Conservation (phyloP, 2,329 filamentous ascomycete species). For the Exophiala sp. region DNA sequence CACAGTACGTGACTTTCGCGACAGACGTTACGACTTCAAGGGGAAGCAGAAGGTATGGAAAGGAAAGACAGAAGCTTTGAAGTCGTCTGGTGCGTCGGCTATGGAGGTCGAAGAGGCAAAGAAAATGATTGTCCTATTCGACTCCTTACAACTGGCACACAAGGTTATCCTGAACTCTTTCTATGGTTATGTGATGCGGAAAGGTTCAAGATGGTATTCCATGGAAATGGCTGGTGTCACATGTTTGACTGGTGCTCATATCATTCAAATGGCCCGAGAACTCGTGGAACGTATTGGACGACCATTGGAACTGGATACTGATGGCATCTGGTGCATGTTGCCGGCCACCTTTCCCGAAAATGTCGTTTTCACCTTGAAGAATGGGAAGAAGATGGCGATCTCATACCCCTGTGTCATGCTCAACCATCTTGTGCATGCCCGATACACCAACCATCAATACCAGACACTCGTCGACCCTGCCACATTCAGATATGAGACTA, state of each 20-base stretch:
- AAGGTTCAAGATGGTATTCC: constrained; percentile 97
- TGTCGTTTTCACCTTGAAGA: constrained; percentile 88
- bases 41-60: constrained; percentile 99
- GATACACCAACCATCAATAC: constrained; percentile 97
- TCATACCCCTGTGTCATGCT: constrained; percentile 99
- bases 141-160: constrained; percentile 93
- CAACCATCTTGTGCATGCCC: constrained; percentile 91
- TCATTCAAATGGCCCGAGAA: constrained; percentile 93
- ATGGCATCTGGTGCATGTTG: constrained; percentile 99
- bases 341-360: constrained; percentile 96
- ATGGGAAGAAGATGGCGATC: constrained; percentile 92
- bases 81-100: constrained; percentile 71
- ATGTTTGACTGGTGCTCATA: constrained; percentile 90
- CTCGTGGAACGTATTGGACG: constrained; percentile 90
- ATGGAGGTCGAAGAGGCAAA: constrained; percentile 87
- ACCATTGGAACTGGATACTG: constrained; percentile 90
- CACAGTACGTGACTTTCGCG: constrained; percentile 92
- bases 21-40: constrained; percentile 97
- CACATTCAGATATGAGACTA: constrained; percentile 87
- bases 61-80: constrained; percentile 84
- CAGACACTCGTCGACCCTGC: constrained; percentile 78
- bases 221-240: constrained; percentile 99
- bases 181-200: constrained; percentile 99
- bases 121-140: constrained; percentile 97
- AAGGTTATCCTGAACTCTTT: constrained; percentile 99